Conservation (phyloP, 1,284 basidiomycete genomes). For the Naganishia cerealis region DNA sequence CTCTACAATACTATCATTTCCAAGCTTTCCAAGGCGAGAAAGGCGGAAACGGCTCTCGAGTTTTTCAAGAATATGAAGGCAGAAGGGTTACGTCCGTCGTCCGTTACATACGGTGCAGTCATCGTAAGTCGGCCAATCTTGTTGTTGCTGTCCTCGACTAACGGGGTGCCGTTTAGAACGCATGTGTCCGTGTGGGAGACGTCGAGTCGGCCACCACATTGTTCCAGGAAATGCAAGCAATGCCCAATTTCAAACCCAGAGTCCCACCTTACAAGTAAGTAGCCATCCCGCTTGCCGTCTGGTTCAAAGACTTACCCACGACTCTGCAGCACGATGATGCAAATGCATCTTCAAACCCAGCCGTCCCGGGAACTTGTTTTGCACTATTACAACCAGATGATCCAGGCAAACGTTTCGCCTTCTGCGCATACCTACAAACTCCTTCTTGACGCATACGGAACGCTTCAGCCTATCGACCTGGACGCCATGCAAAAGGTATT, state of each 20-base stretch:
- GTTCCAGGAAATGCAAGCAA: slow-evolving; percentile 78
- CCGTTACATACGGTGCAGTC: slow-evolving; percentile 92
- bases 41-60: slow-evolving; percentile 80
- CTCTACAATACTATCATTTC: slow-evolving; percentile 95
- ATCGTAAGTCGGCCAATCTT: slow-evolving; percentile 61
- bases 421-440: slow-evolving; percentile 93
- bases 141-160: not conserved
- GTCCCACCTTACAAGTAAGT: slow-evolving; percentile 73
- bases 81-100: slow-evolving; percentile 65
- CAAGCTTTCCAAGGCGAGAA: slow-evolving; percentile 86
- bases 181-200: slow-evolving; percentile 91
- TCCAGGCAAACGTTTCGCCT: slow-evolving; percentile 65
- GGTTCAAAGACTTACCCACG: slow-evolving; percentile 17
- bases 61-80: slow-evolving; percentile 77
- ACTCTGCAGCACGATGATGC: slow-evolving; percentile 94
- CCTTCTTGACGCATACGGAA: slow-evolving; percentile 84
- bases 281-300: not conserved
- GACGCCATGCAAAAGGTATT: slow-evolving; percentile 74
- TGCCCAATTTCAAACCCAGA: slow-evolving; percentile 76
- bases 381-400: slow-evolving; percentile 73
- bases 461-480: slow-evolving; percentile 80
- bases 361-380: slow-evolving; percentile 77
- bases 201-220: slow-evolving; percentile 74
- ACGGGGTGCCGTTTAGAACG: slow-evolving; percentile 53
- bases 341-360: slow-evolving; percentile 85